Evolutionary conservation across 208 protist genomes (phyloP), one percentile per base, ranked within the genome.

Genomic region (Leishmania turanica): DNA sequence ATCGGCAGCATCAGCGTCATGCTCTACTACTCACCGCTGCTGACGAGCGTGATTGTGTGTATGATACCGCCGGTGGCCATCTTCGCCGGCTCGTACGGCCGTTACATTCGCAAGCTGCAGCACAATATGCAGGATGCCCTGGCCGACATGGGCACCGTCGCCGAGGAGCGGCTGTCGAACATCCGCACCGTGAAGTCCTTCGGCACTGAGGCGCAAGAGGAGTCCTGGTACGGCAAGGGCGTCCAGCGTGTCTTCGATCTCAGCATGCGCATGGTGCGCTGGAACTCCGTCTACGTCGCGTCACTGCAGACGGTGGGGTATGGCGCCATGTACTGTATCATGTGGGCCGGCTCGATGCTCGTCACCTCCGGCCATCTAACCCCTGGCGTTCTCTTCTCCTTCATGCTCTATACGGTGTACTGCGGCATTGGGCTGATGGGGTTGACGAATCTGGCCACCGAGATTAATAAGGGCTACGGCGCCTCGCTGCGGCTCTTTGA

Each of bases 351-450:
- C 75, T 96, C 92, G 27, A 89, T 97, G 88, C 91, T 96, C 66
- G 92, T 97, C 40, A 87, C 94, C 31, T 88, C 89, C 3, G 90
- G 89, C 31, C 82, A 87, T 60, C 81, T 98, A 31, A 92, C 96
- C 40, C 87, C 93, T 19, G 96, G 96, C 21, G 66, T 92, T 8
- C 90, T 98, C 74, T 97, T 97, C 76, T 96, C 92, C n/a, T 97
- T 98, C 68, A 87, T 97, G 69, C 85, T 98, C 3, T 98, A 98
- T 81, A 96, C 92, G 8, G 87, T 98, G 34, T 98, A 97, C 89
- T 94, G 93, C 83, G 94, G 93, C 17, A 91, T 96, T 34, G 95
- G 93, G 19, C 80, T 97, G 51, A 94, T 96, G 86, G 95, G 95
- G n/a, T 68, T 97, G 37, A 94, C 92, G 1, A 96, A 96, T 75